Evolutionary conservation across 164 flowering plant genomes (phyloP).

Genomic region (Houttuynia cordata): DNA sequence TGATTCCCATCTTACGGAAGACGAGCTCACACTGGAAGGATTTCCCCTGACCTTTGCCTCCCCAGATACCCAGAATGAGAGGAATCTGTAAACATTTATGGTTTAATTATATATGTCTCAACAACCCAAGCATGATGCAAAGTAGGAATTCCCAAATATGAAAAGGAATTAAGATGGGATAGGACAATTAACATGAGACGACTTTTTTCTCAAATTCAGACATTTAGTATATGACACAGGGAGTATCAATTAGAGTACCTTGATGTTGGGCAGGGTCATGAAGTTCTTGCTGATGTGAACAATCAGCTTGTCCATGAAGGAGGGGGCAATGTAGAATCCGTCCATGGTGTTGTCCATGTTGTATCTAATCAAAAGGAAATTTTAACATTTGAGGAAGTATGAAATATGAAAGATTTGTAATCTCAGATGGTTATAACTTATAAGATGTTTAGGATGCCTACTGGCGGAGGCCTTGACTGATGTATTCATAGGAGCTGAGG

Average conservation of each 20-base stretch:
- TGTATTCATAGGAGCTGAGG: conserved; percentile 45
- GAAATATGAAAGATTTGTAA: not conserved
- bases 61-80: conserved; percentile 50
- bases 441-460: conserved; percentile 18
- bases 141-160: not conserved
- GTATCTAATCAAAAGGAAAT: conserved; percentile 20
- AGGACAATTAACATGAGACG: too few relatives aligned
- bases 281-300: conserved; percentile 55
- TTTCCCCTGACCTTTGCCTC: conserved; percentile 62
- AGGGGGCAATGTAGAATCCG: conserved; percentile 49
- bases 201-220: too few relatives aligned
- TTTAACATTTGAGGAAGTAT: too few relatives aligned
- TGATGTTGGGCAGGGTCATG: conserved; percentile 46
- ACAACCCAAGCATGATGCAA: too few relatives aligned
- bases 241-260: conserved; percentile 29
- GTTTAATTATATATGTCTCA: too few relatives aligned
- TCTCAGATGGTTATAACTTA: not conserved
- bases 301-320: conserved; percentile 59
- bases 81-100: conserved; percentile 29
- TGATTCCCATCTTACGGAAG: conserved; percentile 40
- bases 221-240: too few relatives aligned
- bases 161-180: too few relatives aligned
- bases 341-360: conserved; percentile 36
- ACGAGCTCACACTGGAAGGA: conserved; percentile 65
- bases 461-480: conserved; percentile 40